phyloP scores from a whole-genome alignment of 495 filamentous ascomycete species.

The Tuber calosporum region DNA sequence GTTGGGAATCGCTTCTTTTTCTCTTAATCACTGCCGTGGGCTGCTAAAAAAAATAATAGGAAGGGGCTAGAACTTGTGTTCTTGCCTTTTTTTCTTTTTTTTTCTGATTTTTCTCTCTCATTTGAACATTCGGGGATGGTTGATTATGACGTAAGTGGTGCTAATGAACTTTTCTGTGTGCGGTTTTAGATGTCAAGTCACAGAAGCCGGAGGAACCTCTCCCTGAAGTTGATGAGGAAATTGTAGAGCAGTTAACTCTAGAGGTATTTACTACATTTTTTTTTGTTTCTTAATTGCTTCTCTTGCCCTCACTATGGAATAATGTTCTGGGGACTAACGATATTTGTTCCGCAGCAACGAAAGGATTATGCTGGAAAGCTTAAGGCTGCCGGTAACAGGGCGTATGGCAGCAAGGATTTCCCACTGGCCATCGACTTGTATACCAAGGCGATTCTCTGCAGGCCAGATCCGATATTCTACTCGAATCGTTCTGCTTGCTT shows the following conservation, averaged over 20 bases:
- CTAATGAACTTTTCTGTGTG: constrained; percentile 15
- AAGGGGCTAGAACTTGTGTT: not conserved
- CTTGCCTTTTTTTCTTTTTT: constrained; percentile 18
- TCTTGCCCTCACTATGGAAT: constrained; percentile 1
- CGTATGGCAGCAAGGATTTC: constrained; percentile 88
- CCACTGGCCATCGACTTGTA: constrained; percentile 87
- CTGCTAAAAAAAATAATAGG: not conserved
- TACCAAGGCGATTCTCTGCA: constrained; percentile 90
- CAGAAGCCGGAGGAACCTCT: constrained; percentile 59
- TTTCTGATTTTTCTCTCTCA: not conserved
- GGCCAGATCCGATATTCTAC: constrained; percentile 94
- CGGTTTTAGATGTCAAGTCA: constrained; percentile 38
- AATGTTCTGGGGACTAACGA: constrained; percentile 42
- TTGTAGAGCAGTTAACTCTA: constrained; percentile 60
- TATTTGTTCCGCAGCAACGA: constrained; percentile 47
- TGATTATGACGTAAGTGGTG: constrained; percentile 30
- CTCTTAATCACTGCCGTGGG: not conserved
- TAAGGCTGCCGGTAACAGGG: constrained; percentile 93
- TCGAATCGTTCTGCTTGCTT: constrained; percentile 97
- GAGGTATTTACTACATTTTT: constrained; percentile 48
- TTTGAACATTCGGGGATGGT: constrained; percentile 6
- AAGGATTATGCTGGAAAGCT: constrained; percentile 81
- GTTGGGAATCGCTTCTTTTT: not conserved
- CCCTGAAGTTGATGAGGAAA: constrained; percentile 75
- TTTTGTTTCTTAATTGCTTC: not conserved